These are phyloP conservation scores for Oryza australiensis DNA, from an alignment of 176 grass and related monocot genomes.

Conservation along the genomic window DNA sequence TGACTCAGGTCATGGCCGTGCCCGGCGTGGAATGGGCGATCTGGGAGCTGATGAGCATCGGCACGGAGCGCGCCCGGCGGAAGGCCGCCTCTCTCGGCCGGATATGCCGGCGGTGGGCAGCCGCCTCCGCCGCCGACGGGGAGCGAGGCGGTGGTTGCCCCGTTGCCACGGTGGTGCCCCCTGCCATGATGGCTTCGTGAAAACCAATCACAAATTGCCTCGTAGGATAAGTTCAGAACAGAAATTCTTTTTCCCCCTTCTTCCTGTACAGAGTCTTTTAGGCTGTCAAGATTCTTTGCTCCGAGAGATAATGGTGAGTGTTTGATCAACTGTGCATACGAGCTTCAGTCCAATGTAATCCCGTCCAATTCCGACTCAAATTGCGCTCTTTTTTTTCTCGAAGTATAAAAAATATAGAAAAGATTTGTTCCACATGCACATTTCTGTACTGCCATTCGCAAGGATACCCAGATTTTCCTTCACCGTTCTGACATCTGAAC, in stretches of 20 bases:
- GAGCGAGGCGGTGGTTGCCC: conserved; percentile 55
- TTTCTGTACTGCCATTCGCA: not conserved
- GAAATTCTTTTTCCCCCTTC: not conserved
- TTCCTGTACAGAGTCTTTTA: conserved; percentile 39
- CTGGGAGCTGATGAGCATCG: conserved; percentile 93
- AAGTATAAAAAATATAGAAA: not conserved
- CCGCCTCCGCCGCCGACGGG: conserved; percentile 55
- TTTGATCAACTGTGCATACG: conserved; percentile 50
- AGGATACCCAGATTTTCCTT: not conserved
- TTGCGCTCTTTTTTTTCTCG: not conserved
- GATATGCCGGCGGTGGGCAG: conserved; percentile 79
- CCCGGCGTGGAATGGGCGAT: conserved; percentile 96
- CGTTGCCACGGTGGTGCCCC: conserved; percentile 42
- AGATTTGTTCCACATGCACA: not conserved
- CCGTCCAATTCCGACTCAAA: not conserved
- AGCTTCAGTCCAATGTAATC: not conserved
- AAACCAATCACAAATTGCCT: not conserved
- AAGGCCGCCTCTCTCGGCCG: conserved; percentile 92
- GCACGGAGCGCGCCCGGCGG: conserved; percentile 72
- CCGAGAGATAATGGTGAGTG: conserved; percentile 26
- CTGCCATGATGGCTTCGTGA: conserved; percentile 56
- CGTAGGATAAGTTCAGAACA: conserved; percentile 7
- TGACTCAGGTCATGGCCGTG: conserved; percentile 61
- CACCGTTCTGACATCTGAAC: conserved; percentile 24
- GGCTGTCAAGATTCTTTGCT: conserved; percentile 47